A percentile compares a stretch with the other conserved stretches of the same genome.
Evolutionary conservation across 805 yeast genomes (phyloP).

Genomic region (Monosporozyma unispora): DNA sequence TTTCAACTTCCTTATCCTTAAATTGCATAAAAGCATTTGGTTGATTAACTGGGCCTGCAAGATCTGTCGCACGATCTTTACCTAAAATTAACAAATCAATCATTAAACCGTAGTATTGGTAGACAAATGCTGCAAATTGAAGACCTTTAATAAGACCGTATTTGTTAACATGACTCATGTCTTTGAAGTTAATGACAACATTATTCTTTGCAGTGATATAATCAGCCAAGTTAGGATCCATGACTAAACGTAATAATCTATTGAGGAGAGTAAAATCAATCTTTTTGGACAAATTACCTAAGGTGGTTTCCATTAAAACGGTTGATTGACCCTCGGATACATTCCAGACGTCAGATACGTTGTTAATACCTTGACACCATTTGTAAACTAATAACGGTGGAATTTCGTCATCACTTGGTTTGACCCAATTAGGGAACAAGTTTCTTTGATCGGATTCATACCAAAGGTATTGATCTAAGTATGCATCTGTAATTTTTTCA

Average conservation of each 20-base stretch:
- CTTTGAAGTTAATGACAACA: conserved; percentile 73
- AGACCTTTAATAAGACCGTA: conserved; percentile 83
- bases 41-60: conserved; percentile 66
- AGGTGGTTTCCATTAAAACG: conserved; percentile 72
- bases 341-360: conserved; percentile 72
- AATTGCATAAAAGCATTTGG: conserved; percentile 80
- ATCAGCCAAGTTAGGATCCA: conserved; percentile 89
- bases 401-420: conserved; percentile 88
- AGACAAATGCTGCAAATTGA: conserved; percentile 82
- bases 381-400: conserved; percentile 88
- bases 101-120: conserved; percentile 82
- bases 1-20: conserved; percentile 47
- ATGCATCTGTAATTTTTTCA: conserved; percentile 94
- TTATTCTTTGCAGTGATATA: conserved; percentile 89
- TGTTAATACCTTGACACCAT: conserved; percentile 89
- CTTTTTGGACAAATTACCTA: conserved; percentile 69
- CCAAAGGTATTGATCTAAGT: conserved; percentile 91
- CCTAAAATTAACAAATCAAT: conserved; percentile 79
- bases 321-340: conserved; percentile 63
- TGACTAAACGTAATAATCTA: conserved; percentile 65
- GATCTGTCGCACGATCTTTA: conserved; percentile 71
- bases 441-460: conserved; percentile 84
- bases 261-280: conserved; percentile 82
- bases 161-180: conserved; percentile 88
- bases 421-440: conserved; percentile 91